Evolutionary conservation across 352 stramenopile genomes (phyloP), one percentile per base, ranked within the genome.

Genomic region (Pythium angustatum): DNA sequence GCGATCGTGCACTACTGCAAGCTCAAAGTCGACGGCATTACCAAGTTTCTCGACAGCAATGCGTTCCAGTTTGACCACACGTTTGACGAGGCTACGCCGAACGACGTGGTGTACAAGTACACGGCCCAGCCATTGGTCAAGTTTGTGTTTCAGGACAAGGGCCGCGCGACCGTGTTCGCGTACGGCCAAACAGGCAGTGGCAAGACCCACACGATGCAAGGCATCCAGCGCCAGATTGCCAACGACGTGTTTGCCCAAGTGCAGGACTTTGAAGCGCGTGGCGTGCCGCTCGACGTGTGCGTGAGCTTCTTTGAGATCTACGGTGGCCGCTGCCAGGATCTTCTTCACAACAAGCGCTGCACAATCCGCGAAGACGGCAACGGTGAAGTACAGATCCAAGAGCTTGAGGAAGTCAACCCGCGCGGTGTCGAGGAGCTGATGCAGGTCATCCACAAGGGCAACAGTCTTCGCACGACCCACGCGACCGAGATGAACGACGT

Each of bases 241-340:
- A 77, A 75, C 3, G 84, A 93, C 54, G 72, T 93, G 11, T 95
- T 93, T 63, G 84, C 71, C 2, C 79, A 92, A 48, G 69, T 88
- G 6, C 64, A 91, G n/a, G 81, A 80, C 24, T 85, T 87, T 52
- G 71, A 79, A 5, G 58, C 51, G 27, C 66, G 69, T 3, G 81
- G 73, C 27, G 75, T 85, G 36, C 68, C 85, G 12, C 61, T 98
- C 33, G 83, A 89, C 34, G 86, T 98, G 10, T 93, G 85, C 47
- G 85, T 98, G 51, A 98, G 90, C 33, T 97, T 98, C 36, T 99
- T 98, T 65, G 97, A 99, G 78, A 98, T 99, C 45, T 99, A 99
- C 59, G 95, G 96, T 1, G 95, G 95, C 44, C 96, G 97, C 30
- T 93, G 97, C 26, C 95, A 98, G 50, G 97, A 99, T 71, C 69